Evolutionary conservation across 1,139 yeast species (phyloP).

Genomic region (Hyphopichia fennica): DNA sequence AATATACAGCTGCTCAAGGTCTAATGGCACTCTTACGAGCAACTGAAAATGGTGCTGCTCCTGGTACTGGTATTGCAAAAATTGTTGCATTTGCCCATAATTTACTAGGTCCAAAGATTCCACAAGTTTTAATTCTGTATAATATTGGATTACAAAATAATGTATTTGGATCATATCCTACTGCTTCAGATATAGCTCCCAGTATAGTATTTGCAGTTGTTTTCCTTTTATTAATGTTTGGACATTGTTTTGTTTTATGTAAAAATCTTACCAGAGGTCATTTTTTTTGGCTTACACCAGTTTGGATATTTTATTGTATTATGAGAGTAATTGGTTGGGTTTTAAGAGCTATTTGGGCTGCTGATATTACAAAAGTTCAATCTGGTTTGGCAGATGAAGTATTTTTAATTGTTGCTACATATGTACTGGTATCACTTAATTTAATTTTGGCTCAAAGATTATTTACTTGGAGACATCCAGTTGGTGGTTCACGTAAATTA

Average conservation of each 20-base stretch:
- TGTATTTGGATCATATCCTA: constrained; percentile 40
- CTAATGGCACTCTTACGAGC: constrained; percentile 15
- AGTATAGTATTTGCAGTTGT: constrained; percentile 29
- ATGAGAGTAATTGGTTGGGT: constrained; percentile 29
- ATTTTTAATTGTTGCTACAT: constrained; percentile 33
- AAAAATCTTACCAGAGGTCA: constrained; percentile 38
- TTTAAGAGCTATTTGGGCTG: constrained; percentile 31
- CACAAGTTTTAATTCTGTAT: constrained; percentile 21
- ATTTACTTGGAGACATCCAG: constrained; percentile 50
- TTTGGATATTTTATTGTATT: constrained; percentile 31
- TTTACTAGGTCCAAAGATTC: constrained; percentile 22
- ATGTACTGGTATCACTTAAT: constrained; percentile 35
- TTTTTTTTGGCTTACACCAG: constrained; percentile 32
- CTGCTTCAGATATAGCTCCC: constrained; percentile 28
- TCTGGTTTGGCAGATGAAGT: constrained; percentile 35
- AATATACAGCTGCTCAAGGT: constrained; percentile 21
- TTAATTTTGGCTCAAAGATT: constrained; percentile 44
- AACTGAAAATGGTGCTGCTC: constrained; percentile 16
- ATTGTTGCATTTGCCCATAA: constrained; percentile 18
- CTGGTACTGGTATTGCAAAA: constrained; percentile 23
- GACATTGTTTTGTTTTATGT: constrained; percentile 27
- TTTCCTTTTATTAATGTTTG: constrained; percentile 24
- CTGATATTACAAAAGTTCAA: constrained; percentile 21
- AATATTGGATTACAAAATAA: constrained; percentile 20
- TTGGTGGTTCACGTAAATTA: constrained; percentile 40